Evolutionary conservation across 345 rosid genomes (phyloP).

Genomic region (Aethionema arabicum): DNA sequence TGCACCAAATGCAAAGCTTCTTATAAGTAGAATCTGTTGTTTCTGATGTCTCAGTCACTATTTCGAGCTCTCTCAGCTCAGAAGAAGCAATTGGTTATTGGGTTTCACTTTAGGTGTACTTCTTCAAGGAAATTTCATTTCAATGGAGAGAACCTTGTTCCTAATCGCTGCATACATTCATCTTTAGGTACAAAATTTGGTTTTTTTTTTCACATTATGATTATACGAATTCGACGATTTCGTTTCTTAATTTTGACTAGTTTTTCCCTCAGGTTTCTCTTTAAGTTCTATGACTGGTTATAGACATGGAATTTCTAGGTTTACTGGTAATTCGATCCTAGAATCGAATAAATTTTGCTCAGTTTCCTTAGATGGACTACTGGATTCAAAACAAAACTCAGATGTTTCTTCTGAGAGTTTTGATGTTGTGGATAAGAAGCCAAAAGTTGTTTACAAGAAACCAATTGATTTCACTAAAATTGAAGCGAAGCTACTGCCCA

Average conservation of each 20-base stretch:
- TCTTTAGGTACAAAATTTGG: conserved; percentile 24
- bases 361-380: conserved; percentile 21
- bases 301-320: conserved; percentile 18
- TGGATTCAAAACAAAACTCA: conserved; percentile 27
- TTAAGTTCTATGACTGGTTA: background rate
- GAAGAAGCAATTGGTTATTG: conserved; percentile 25
- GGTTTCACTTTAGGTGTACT: conserved; percentile 7
- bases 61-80: conserved; percentile 37
- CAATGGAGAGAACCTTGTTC: background rate
- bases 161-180: conserved; percentile 5
- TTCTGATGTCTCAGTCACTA: conserved; percentile 35
- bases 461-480: conserved; percentile 73
- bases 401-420: conserved; percentile 28
- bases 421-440: conserved; percentile 33
- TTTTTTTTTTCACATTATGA: background rate
- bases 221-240: background rate
- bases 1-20: background rate
- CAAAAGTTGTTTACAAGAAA: conserved; percentile 38
- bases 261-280: conserved; percentile 22
- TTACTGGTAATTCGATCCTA: conserved; percentile 11
- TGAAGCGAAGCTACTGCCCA: conserved; percentile 62
- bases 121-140: background rate
- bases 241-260: background rate
- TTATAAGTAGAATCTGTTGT: background rate
- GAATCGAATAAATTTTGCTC: conserved; percentile 44